phyloP scores from a whole-genome alignment of 108 stramenopile species.

The Licmophora abbreviata region DNA sequence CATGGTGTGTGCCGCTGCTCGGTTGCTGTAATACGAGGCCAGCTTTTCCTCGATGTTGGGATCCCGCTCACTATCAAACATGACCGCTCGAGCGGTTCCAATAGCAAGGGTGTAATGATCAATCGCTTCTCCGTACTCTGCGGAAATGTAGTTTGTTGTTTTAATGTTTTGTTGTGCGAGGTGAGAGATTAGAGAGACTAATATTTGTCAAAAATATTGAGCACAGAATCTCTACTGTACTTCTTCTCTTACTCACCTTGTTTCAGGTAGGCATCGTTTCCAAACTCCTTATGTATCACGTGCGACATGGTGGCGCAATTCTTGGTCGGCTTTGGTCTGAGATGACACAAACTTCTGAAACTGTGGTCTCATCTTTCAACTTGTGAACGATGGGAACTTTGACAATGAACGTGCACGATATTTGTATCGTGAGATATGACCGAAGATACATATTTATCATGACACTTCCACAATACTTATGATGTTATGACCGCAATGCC shows the following conservation, averaged over 20 bases:
- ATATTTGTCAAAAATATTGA: neutral
- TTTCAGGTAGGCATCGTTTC: constrained; percentile 19
- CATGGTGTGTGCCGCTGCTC: constrained; percentile 26
- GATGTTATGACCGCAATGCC: too few species aligned
- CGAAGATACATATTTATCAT: too few species aligned
- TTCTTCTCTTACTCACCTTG: neutral
- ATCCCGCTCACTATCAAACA: neutral
- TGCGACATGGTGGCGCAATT: too few species aligned
- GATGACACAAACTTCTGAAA: too few species aligned
- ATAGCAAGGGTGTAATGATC: constrained; percentile 17
- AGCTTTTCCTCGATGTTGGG: neutral
- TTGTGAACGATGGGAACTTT: too few species aligned
- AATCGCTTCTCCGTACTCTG: constrained; percentile 15
- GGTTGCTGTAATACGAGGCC: constrained; percentile 19
- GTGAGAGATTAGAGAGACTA: neutral
- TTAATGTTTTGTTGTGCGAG: too few species aligned
- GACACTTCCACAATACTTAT: too few species aligned
- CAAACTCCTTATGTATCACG: constrained; percentile 13
- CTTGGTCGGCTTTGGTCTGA: too few species aligned
- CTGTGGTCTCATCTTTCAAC: too few species aligned
- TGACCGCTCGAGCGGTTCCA: constrained; percentile 9
- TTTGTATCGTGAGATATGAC: too few species aligned
- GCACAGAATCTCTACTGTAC: neutral
- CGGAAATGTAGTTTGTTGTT: neutral
- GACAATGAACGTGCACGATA: too few species aligned